phyloP scores from a whole-genome alignment of 2,329 filamentous ascomycete genomes.

The Aspergillus floridensis region DNA sequence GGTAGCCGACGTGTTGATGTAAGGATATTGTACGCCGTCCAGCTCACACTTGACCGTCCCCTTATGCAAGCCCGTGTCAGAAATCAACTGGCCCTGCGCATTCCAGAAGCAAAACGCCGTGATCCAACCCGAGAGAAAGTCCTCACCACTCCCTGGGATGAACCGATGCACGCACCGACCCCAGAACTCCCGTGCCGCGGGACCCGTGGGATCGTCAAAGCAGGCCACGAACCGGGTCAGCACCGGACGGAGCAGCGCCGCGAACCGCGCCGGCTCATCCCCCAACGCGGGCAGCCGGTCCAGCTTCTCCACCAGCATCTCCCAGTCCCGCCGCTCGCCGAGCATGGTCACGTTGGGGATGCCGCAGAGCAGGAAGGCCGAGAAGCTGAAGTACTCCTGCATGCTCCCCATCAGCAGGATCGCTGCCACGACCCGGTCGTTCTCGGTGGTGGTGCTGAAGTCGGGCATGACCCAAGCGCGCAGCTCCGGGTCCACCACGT shows the following conservation, averaged over 20 bases:
- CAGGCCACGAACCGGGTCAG: conserved; percentile 43
- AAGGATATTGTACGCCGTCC: neutral
- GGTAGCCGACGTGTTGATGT: neutral
- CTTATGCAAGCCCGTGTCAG: conserved; percentile 7
- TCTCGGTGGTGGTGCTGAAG: conserved; percentile 51
- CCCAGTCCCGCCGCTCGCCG: conserved; percentile 50
- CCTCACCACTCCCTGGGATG: conserved; percentile 32
- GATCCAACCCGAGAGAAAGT: conserved; percentile 49
- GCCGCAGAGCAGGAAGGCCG: conserved; percentile 39
- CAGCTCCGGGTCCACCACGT: conserved; percentile 43
- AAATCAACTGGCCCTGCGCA: conserved; percentile 29
- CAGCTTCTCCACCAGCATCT: conserved; percentile 42
- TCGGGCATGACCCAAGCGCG: conserved; percentile 51
- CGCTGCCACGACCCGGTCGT: conserved; percentile 45
- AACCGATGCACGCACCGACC: conserved; percentile 21
- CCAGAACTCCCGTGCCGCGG: conserved; percentile 14
- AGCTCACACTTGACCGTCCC: neutral
- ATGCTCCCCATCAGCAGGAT: conserved; percentile 54
- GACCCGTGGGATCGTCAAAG: conserved; percentile 8
- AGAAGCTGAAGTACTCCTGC: conserved; percentile 50
- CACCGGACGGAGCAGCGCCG: conserved; percentile 44
- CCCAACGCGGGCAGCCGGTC: conserved; percentile 48
- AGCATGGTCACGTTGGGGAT: conserved; percentile 54
- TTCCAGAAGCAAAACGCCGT: conserved; percentile 50
- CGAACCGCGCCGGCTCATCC: conserved; percentile 42